Evolutionary conservation across 1,284 basidiomycete genomes (phyloP).

Genomic region (Ceratobasidium sp.): DNA sequence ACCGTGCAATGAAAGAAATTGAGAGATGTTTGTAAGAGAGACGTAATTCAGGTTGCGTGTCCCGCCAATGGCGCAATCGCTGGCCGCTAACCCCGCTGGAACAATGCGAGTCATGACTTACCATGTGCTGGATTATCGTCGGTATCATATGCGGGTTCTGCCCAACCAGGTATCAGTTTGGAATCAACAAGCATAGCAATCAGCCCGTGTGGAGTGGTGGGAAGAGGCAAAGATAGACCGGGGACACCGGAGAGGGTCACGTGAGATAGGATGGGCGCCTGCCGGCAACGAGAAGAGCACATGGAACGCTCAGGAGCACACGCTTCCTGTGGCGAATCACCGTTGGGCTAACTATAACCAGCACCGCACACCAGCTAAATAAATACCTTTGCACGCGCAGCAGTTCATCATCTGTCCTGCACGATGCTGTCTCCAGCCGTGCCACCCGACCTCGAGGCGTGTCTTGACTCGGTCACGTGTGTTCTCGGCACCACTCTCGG

Average conservation of each 20-base stretch:
- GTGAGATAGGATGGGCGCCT: constrained; percentile 5
- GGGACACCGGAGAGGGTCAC: constrained; percentile 3
- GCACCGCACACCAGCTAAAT: constrained; percentile 14
- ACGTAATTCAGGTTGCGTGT: too few relatives aligned
- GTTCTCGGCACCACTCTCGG: constrained; percentile 17
- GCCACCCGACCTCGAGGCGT: constrained; percentile 40
- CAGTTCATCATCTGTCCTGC: neutral
- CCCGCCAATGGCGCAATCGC: too few relatives aligned
- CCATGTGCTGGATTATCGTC: too few relatives aligned
- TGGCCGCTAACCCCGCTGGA: too few relatives aligned
- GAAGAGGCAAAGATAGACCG: constrained; percentile 6
- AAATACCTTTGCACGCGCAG: too few relatives aligned
- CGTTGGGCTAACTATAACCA: constrained; percentile 2
- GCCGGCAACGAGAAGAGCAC: constrained; percentile 4
- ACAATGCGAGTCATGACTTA: too few relatives aligned
- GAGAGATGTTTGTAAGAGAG: too few relatives aligned
- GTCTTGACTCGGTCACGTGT: constrained; percentile 39
- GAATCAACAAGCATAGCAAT: too few relatives aligned
- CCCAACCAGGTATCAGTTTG: too few relatives aligned
- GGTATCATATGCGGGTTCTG: too few relatives aligned
- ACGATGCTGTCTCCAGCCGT: constrained; percentile 15
- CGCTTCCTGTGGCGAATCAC: neutral
- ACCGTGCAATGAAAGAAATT: too few relatives aligned
- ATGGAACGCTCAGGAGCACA: neutral
- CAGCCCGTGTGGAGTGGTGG: too few relatives aligned